Evolutionary conservation across 345 rosid species (phyloP).

Genomic region (Gossypioides kirkii): DNA sequence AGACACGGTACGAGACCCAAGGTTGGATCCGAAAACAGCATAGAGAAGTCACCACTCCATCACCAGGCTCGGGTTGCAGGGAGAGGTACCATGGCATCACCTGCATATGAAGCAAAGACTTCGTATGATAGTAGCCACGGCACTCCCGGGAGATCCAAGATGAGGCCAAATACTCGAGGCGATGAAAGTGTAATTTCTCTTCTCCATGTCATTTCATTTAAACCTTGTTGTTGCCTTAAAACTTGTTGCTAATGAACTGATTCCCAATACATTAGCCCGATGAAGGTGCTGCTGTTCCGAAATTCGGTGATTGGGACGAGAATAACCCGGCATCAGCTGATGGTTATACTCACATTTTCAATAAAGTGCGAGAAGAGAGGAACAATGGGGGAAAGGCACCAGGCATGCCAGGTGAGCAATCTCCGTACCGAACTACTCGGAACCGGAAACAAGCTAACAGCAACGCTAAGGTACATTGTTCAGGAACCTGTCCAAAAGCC

Average conservation of each 20-base stretch:
- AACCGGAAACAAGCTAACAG: constrained; percentile 20
- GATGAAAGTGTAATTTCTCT: constrained; percentile 62
- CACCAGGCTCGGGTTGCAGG: constrained; percentile 37
- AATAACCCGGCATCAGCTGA: constrained; percentile 78
- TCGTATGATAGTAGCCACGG: constrained; percentile 51
- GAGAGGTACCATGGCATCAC: constrained; percentile 39
- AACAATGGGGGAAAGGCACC: constrained; percentile 42
- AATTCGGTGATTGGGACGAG: constrained; percentile 91
- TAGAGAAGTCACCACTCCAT: constrained; percentile 64
- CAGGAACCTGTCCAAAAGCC: not conserved
- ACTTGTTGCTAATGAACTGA: constrained; percentile 9
- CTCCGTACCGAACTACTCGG: constrained; percentile 26
- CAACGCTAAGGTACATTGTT: constrained; percentile 43
- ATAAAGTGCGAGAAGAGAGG: constrained; percentile 75
- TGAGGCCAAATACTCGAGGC: constrained; percentile 48
- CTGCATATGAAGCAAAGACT: constrained; percentile 55
- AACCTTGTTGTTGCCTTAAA: not conserved
- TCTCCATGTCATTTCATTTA: not conserved
- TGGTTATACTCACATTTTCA: constrained; percentile 82
- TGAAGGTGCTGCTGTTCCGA: constrained; percentile 74
- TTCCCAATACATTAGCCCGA: constrained; percentile 45
- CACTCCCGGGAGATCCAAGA: constrained; percentile 54
- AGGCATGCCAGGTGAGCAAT: constrained; percentile 35
- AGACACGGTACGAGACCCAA: constrained; percentile 43
- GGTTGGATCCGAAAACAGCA: constrained; percentile 52